Base-by-base conservation (phyloP, 176 grass and related monocot species). In the Coix lacrymajobi region DNA sequence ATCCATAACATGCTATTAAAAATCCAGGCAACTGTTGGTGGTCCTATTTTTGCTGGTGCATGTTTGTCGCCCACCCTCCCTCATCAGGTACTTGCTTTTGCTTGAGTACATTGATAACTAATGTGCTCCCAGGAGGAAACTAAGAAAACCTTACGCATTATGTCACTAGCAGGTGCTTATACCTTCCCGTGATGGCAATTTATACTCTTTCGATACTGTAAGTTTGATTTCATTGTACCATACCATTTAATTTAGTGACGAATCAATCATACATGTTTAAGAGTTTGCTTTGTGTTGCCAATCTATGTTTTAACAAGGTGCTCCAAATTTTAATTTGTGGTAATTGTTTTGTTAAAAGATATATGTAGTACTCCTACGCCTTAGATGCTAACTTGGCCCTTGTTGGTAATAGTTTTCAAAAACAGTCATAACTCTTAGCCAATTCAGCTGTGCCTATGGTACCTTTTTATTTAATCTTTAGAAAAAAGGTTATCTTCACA, bases 41-140 rank as follows among this genome's bases (percentile, higher is more conserved):
- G 96, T n/a, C 92, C 96, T 78, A 89, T 95, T 81, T 98, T 98
- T 88, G 82, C 96, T 56, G 90, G 96, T 83, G 90, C 92, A 82
- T 95, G 88, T 87, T 75, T 91, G 45, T 93, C 92, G 12, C 69
- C 88, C 81, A 73, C 82, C 38, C 92, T 98, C 46, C 75, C 90
- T 37, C 75, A 28, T 77, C 94, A 97, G 87, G 94, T 97, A 51
- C 46, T 75, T 20, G 0, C 16, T 51, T 76, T 30, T 37, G 46
- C 9, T 66, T 28, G 24, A 33, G 16, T 63, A 29, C 2, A 60
- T 33, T 69, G 8, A 68, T 79, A 70, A 86, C 8, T 81, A 0
- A 62, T 84, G 34, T 8, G 3, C 32, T 51, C 8, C 30, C 8
- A 76, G 33, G 73, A 87, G 52, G 40, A 66, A 56, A 38, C 30